Conservation (phyloP, 1,284 basidiomycete species). For the Melanopsichium pennsylvanicum region DNA sequence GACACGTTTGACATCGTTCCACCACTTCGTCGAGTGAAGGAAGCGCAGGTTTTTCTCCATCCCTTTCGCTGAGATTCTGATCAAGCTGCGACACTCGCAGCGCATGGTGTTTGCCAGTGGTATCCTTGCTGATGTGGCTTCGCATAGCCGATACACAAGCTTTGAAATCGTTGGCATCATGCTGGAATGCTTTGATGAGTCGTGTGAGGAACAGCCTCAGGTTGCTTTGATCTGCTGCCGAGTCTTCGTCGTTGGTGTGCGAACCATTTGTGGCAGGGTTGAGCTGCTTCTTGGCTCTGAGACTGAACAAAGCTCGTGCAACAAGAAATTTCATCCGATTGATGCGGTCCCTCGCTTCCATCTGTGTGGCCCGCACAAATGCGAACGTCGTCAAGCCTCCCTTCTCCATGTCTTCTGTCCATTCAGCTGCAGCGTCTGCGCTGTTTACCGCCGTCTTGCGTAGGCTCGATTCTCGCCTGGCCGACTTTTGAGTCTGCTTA, state of each 20-base stretch:
- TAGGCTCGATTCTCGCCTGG: background rate
- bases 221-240: background rate
- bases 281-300: background rate
- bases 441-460: background rate
- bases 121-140: slow-evolving; percentile 14
- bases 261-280: background rate
- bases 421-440: background rate
- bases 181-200: slow-evolving; percentile 24
- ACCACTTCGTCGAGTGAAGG: slow-evolving; percentile 11
- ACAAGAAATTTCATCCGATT: slow-evolving; percentile 36
- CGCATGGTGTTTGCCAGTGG: background rate
- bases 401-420: slow-evolving; percentile 19
- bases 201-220: slow-evolving; percentile 7
- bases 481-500: slow-evolving; percentile 2
- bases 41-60: no score
- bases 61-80: no score
- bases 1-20: slow-evolving; percentile 7
- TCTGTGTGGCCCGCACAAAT: slow-evolving; percentile 13
- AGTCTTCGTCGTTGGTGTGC: no score
- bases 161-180: slow-evolving; percentile 18
- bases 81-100: no score
- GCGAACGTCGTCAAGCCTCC: slow-evolving; percentile 19
- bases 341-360: slow-evolving; percentile 27
- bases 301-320: slow-evolving; percentile 14
- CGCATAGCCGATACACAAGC: slow-evolving; percentile 23